Evolutionary conservation across 2,329 filamentous ascomycete species (phyloP).

Genomic region (Amesomyces nigricolor): DNA sequence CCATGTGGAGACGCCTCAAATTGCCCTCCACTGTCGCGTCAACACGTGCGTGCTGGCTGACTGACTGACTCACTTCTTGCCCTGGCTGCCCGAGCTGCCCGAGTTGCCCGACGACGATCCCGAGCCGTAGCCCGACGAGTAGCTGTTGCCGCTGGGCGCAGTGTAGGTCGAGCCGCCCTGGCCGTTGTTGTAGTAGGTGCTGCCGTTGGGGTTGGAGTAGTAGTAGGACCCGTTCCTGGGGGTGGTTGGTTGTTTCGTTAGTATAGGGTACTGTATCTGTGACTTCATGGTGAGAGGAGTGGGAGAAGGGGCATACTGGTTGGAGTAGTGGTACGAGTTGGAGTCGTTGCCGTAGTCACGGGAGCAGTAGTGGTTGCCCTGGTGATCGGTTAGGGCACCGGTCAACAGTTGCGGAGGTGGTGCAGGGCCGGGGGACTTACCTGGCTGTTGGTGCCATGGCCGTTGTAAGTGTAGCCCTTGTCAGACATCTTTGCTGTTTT

Average conservation of each 20-base stretch:
- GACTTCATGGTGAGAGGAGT: too few relatives aligned
- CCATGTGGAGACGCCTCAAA: not conserved
- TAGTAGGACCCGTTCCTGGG: conserved; percentile 60
- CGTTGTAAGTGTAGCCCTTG: conserved; percentile 23
- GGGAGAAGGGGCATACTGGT: conserved; percentile 32
- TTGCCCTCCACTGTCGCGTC: not conserved
- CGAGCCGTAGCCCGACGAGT: conserved; percentile 11
- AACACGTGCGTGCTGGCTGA: not conserved
- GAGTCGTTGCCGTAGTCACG: conserved; percentile 27
- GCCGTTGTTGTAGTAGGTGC: conserved; percentile 62
- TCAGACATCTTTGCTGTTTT: conserved; percentile 21
- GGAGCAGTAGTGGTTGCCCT: conserved; percentile 28
- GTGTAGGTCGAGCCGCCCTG: conserved; percentile 56
- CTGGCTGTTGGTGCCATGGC: conserved; percentile 24
- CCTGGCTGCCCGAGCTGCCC: conserved; percentile 1
- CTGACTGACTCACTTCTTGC: conserved; percentile 3
- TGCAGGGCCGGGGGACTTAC: not conserved
- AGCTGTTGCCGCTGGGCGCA: conserved; percentile 39
- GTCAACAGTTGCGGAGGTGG: too few relatives aligned
- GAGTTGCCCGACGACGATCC: conserved; percentile 14
- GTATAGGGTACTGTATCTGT: not conserved
- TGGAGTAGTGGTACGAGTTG: conserved; percentile 65
- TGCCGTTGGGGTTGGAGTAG: conserved; percentile 64
- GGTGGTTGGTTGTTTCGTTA: not conserved
- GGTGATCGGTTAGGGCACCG: too few relatives aligned